Evolutionary conservation across 345 rosid species (phyloP).

Genomic region (Luvunga scandens): DNA sequence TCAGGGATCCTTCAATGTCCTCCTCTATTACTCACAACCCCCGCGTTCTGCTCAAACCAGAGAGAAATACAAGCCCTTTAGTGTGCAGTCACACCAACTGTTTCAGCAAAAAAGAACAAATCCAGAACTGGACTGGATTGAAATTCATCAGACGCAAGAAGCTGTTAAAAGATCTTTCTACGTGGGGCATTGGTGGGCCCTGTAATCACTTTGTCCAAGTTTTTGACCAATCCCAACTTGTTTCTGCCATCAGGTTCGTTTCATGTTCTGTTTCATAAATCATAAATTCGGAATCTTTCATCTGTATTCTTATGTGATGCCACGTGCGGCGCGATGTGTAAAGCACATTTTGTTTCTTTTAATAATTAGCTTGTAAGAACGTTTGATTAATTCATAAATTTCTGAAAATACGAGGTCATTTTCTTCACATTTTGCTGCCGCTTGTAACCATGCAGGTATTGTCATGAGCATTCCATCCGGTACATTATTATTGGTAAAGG

Average conservation of each 20-base stretch:
- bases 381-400: not conserved
- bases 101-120: not conserved
- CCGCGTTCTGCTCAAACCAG: not conserved
- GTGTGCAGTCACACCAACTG: not conserved
- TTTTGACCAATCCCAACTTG: conserved; percentile 24
- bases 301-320: not conserved
- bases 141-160: conserved; percentile 21
- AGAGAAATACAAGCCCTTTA: not conserved
- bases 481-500: conserved; percentile 32
- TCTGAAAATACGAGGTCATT: not conserved
- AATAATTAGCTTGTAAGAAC: not conserved
- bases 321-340: not conserved
- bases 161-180: conserved; percentile 30
- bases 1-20: not conserved
- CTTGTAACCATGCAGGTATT: conserved; percentile 26
- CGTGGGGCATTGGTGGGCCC: conserved; percentile 38
- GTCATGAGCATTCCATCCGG: conserved; percentile 20
- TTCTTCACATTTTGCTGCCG: not conserved
- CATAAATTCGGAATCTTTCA: not conserved
- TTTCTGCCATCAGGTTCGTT: conserved; percentile 31
- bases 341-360: not conserved
- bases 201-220: conserved; percentile 31
- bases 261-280: not conserved
- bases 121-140: conserved; percentile 20
- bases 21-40: not conserved